A percentile compares a stretch with the other conserved stretches of the same genome.
Evolutionary conservation across 208 protist species (phyloP).

Genomic region (Acanthamoeba castellanii): DNA sequence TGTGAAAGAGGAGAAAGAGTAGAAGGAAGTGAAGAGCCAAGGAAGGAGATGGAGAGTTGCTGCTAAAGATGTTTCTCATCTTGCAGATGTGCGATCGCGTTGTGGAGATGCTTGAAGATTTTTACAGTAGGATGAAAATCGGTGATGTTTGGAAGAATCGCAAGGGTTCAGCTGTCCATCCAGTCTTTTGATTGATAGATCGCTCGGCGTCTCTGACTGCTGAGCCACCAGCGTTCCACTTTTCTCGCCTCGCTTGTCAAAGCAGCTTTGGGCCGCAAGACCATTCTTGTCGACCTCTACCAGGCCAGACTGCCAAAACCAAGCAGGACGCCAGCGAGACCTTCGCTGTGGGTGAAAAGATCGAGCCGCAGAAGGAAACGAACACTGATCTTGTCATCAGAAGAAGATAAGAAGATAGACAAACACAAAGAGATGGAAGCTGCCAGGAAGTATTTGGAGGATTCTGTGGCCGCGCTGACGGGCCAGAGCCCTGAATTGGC

Average conservation of each 20-base stretch:
- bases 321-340: background rate
- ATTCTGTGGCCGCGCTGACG: background rate
- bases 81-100: background rate
- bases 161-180: too few species aligned
- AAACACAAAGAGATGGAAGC: background rate
- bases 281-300: background rate
- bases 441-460: constrained; percentile 10
- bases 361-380: background rate
- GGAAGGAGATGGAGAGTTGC: background rate
- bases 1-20: background rate
- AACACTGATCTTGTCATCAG: background rate
- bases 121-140: too few species aligned
- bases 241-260: too few species aligned
- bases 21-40: background rate
- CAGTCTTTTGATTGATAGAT: too few species aligned
- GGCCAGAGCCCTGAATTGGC: background rate
- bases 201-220: too few species aligned
- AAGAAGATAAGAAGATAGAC: background rate
- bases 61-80: background rate
- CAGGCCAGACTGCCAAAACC: background rate
- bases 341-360: background rate
- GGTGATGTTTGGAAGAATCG: too few species aligned
- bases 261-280: background rate
- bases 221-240: too few species aligned
- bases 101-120: too few species aligned